These are phyloP conservation scores for Spinacia oleracea DNA, from an alignment of 179 eudicot species.

Conservation along the genomic window DNA sequence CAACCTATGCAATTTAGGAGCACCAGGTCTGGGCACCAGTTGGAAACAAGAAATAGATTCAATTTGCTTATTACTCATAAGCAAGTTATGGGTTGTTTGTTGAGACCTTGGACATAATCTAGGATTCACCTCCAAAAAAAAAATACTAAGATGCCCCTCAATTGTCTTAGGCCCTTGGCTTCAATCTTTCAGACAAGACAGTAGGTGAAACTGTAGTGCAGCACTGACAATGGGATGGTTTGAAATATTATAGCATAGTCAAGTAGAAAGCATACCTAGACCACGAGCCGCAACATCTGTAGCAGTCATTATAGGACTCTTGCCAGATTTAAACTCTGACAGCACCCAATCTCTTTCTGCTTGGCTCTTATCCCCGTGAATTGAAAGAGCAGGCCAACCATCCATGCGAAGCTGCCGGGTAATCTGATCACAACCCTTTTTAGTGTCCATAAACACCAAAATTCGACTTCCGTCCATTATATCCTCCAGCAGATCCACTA, in stretches of 20 bases:
- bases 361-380: slow-evolving; percentile 98
- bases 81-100: not conserved
- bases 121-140: not conserved
- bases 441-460: slow-evolving; percentile 92
- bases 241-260: slow-evolving; percentile 43
- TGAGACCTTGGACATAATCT: not conserved
- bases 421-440: slow-evolving; percentile 96
- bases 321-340: slow-evolving; percentile 92
- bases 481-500: slow-evolving; percentile 84
- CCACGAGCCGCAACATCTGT: slow-evolving; percentile 99
- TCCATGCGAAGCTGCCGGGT: slow-evolving; percentile 93
- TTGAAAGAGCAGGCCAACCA: slow-evolving; percentile 99
- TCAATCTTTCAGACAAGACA: not conserved
- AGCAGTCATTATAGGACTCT: slow-evolving; percentile 96
- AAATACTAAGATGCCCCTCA: not conserved
- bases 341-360: slow-evolving; percentile 97
- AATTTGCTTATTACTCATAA: not conserved
- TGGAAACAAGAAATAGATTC: not conserved
- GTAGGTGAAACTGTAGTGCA: not conserved
- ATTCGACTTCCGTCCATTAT: slow-evolving; percentile 94
- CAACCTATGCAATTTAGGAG: not conserved
- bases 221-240: slow-evolving; percentile 16
- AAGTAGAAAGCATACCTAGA: slow-evolving; percentile 63
- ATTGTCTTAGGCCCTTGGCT: not conserved
- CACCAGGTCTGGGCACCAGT: not conserved